These are phyloP conservation scores for Phytopythium sindhum DNA, from an alignment of 352 stramenopile species.

Conservation along the genomic window DNA sequence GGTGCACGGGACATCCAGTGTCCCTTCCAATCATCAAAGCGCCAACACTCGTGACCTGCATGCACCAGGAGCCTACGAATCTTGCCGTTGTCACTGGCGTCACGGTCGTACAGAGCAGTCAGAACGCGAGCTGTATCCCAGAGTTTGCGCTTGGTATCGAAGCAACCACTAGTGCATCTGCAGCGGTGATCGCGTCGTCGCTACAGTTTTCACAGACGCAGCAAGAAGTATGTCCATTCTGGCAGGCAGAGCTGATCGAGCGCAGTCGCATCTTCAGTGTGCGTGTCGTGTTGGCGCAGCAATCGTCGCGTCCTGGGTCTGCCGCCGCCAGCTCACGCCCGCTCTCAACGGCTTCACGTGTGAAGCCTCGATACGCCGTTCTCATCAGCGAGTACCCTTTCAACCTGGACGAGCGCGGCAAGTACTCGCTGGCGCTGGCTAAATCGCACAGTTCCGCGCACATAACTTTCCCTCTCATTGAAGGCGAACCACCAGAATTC, in stretches of 20 bases:
- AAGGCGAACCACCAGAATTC: constrained; percentile 22
- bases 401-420: constrained; percentile 56
- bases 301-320: constrained; percentile 11
- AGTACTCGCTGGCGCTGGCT: constrained; percentile 50
- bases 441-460: constrained; percentile 47
- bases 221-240: constrained; percentile 77
- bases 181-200: background rate
- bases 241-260: constrained; percentile 40
- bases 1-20: constrained; percentile 55
- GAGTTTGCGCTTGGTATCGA: constrained; percentile 33
- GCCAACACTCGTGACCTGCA: constrained; percentile 51
- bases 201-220: constrained; percentile 50
- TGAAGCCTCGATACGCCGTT: constrained; percentile 33
- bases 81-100: constrained; percentile 35
- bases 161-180: too few species aligned
- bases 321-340: constrained; percentile 8
- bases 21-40: constrained; percentile 25
- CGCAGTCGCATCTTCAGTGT: constrained; percentile 46
- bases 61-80: constrained; percentile 59
- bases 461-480: constrained; percentile 26
- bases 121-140: constrained; percentile 50
- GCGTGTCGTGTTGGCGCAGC: constrained; percentile 20
- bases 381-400: constrained; percentile 58
- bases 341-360: constrained; percentile 10
- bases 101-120: constrained; percentile 46